These are phyloP conservation scores for Colletotrichum falcatum DNA, from an alignment of 2,329 filamentous ascomycete species.

Conservation along the genomic window DNA sequence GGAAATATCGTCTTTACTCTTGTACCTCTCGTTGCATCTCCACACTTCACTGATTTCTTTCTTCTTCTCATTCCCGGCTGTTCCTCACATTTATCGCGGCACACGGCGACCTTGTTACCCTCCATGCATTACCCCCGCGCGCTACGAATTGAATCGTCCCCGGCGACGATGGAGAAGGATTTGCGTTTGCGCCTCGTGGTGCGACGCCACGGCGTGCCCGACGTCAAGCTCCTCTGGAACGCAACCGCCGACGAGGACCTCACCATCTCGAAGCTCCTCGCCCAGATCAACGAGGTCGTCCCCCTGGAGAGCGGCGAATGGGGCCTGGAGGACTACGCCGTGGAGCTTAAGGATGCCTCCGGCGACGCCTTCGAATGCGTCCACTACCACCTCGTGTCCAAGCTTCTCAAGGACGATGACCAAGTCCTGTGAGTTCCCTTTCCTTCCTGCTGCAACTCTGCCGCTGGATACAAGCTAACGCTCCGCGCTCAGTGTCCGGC, in stretches of 20 bases:
- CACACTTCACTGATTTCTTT: background rate
- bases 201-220: conserved; percentile 78
- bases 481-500: conserved; percentile 72
- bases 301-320: conserved; percentile 85
- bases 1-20: background rate
- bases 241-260: conserved; percentile 67
- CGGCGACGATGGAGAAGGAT: conserved; percentile 45
- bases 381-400: conserved; percentile 81
- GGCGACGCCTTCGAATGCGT: conserved; percentile 84
- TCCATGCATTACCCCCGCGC: background rate
- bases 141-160: conserved; percentile 5
- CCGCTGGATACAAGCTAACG: conserved; percentile 40
- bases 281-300: conserved; percentile 81
- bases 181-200: conserved; percentile 82
- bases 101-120: background rate
- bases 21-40: background rate
- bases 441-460: background rate
- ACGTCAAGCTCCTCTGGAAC: conserved; percentile 78
- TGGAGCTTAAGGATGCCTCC: conserved; percentile 72
- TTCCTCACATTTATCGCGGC: background rate
- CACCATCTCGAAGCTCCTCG: conserved; percentile 81
- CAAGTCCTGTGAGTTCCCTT: conserved; percentile 77
- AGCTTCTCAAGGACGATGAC: conserved; percentile 84
- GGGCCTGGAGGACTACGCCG: conserved; percentile 90
- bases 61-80: background rate